Evolutionary conservation across 495 filamentous ascomycete genomes (phyloP).

Genomic region (Neurospora sp.): DNA sequence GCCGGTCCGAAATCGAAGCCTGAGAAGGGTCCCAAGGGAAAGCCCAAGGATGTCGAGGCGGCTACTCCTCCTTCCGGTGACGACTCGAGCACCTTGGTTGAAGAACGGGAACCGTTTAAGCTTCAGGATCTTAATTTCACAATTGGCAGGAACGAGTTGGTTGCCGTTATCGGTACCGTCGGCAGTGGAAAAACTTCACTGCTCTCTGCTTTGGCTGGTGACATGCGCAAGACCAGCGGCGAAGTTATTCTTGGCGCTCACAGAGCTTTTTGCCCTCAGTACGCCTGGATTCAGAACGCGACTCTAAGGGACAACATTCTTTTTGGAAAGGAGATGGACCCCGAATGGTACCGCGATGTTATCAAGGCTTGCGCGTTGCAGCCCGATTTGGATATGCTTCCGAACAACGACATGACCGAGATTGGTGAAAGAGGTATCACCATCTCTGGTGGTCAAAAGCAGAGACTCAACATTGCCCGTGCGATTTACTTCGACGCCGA

Average conservation of each 20-base stretch:
- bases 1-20: slow-evolving; percentile 22
- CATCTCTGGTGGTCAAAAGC: slow-evolving; percentile 76
- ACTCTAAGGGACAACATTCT: slow-evolving; percentile 81
- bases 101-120: slow-evolving; percentile 66
- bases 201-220: slow-evolving; percentile 80
- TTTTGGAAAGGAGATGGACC: slow-evolving; percentile 72
- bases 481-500: slow-evolving; percentile 80
- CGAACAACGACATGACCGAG: slow-evolving; percentile 60
- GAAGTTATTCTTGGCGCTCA: slow-evolving; percentile 63
- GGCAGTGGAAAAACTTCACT: slow-evolving; percentile 90
- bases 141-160: slow-evolving; percentile 69
- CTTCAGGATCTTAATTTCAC: slow-evolving; percentile 64
- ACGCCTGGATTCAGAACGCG: slow-evolving; percentile 94
- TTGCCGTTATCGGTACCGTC: slow-evolving; percentile 86
- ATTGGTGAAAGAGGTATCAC: slow-evolving; percentile 76
- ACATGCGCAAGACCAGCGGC: slow-evolving; percentile 80
- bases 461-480: slow-evolving; percentile 72
- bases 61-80: slow-evolving; percentile 22
- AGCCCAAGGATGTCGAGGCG: slow-evolving; percentile 19
- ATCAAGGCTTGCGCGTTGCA: slow-evolving; percentile 54
- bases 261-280: slow-evolving; percentile 86
- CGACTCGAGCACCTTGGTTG: slow-evolving; percentile 42
- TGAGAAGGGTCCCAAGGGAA: slow-evolving; percentile 33
- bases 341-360: slow-evolving; percentile 53
- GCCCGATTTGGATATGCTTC: slow-evolving; percentile 67